Conservation (phyloP, 768 basidiomycete species). For the Phylloporus scabripes region DNA sequence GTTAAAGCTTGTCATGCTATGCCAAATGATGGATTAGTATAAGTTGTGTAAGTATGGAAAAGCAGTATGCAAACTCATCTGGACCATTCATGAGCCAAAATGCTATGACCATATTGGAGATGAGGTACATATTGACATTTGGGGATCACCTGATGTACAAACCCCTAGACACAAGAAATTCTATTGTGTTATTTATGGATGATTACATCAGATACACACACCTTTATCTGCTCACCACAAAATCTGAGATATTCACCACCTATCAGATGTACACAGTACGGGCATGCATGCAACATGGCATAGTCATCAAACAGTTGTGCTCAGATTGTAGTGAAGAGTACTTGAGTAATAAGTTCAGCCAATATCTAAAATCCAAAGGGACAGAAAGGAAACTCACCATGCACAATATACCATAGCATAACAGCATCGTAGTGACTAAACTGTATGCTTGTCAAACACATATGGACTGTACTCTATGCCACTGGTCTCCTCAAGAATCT, state of each 20-base stretch:
- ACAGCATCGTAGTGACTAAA: no score
- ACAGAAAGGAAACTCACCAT: background rate
- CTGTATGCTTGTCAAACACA: no score
- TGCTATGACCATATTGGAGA: no score
- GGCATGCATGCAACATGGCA: background rate
- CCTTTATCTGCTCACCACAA: background rate
- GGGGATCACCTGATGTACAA: no score
- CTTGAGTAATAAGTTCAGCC: slow-evolving; percentile 3
- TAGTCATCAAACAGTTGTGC: background rate
- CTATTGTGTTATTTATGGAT: slow-evolving; percentile 11
- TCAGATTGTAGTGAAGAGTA: slow-evolving; percentile 29
- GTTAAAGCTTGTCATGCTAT: background rate
- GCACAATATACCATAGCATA: background rate
- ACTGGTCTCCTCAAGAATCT: no score
- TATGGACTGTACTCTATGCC: no score
- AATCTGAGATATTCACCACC: slow-evolving; percentile 7
- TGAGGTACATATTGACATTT: no score
- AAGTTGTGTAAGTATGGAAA: slow-evolving; percentile 11
- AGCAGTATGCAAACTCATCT: slow-evolving; percentile 1
- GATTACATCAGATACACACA: slow-evolving; percentile 1
- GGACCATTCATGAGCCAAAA: background rate
- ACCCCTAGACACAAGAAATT: no score
- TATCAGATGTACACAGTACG: slow-evolving; percentile 4
- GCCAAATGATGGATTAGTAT: slow-evolving; percentile 6
- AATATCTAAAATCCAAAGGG: background rate